Base-by-base conservation (phyloP, 306 rosid genomes). In the Trichosanthes cucumerina region DNA sequence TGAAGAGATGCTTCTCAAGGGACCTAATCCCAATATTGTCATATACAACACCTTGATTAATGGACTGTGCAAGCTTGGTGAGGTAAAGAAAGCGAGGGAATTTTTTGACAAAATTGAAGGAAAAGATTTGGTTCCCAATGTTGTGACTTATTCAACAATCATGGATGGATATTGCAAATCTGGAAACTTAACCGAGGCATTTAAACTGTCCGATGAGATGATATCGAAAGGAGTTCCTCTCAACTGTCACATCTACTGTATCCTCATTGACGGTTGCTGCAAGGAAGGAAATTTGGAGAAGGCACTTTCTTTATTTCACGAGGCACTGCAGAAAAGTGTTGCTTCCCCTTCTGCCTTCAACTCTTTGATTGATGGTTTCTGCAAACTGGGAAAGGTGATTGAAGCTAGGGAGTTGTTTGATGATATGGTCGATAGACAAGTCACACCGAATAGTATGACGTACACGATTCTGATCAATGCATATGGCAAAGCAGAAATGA, bases 11-110 rank as follows among this genome's bases (percentile, higher is more conserved):
- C 28, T 63, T 54, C 50, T 16, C n/a, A 83, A 82, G 68, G 86
- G 84, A 7, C 58, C 80, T 15, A 31, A 65, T 52, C 91, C 91
- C 14, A 83, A 81, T 74, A 80, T 85, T 63, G 86, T 83, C 28
- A 78, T 85, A 52, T 80, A 78, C 56, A 85, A 87, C 4, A 54
- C 75, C 76, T 62, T 88, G 84, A 85, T 88, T 56, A 73, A 85
- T 62, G 91, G 88, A 53, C 57, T 85, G 59, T 85, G 88, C 81
- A 88, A 85, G 81, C 69, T 75, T 26, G 91, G 88, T 49, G 84
- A 83, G 58, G 58, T 83, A 52, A 84, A 68, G 70, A 83, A 75
- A 63, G 88, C 88, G 36, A 81, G 73, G 70, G 81, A 80, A 64
- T 21, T 81, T 23, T 83, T 85, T 78, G 72, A 83, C 63, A 84